Evolutionary conservation across 1,284 basidiomycete genomes (phyloP).

Genomic region (Cerrena zonata): DNA sequence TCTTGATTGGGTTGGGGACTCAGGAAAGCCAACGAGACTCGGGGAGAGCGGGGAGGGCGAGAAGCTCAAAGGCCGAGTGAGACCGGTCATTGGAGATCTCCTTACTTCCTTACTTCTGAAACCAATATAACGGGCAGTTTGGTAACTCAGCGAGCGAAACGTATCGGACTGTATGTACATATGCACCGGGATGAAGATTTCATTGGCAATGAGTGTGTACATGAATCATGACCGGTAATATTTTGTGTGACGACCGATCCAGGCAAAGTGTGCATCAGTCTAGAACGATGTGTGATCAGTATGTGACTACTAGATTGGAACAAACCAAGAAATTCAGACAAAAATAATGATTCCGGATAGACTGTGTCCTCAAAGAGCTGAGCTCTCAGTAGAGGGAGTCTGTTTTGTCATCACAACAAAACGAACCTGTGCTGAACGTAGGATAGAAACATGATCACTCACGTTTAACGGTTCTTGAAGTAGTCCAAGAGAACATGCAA

Average conservation of each 20-base stretch:
- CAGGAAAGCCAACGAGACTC: background rate
- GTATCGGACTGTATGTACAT: no score
- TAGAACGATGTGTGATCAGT: background rate
- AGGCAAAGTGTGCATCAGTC: no score
- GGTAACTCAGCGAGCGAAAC: background rate
- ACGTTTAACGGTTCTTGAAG: constrained; percentile 85
- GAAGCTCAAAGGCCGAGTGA: background rate
- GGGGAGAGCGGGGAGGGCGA: background rate
- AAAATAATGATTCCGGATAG: constrained; percentile 82
- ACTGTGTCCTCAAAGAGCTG: constrained; percentile 60
- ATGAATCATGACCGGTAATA: background rate
- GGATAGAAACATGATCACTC: constrained; percentile 19
- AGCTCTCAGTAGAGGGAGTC: constrained; percentile 82
- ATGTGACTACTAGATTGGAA: background rate
- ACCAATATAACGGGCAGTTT: background rate
- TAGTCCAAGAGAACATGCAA: constrained; percentile 95
- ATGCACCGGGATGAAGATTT: background rate
- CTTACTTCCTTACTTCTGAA: background rate
- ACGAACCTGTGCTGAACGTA: constrained; percentile 9
- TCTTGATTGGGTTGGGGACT: constrained; percentile 33
- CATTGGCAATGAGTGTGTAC: background rate
- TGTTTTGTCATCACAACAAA: constrained; percentile 63
- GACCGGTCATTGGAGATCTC: background rate
- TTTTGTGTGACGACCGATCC: background rate
- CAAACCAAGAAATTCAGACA: constrained; percentile 47